Conservation (phyloP, 345 rosid species). For the Salix dunnii region DNA sequence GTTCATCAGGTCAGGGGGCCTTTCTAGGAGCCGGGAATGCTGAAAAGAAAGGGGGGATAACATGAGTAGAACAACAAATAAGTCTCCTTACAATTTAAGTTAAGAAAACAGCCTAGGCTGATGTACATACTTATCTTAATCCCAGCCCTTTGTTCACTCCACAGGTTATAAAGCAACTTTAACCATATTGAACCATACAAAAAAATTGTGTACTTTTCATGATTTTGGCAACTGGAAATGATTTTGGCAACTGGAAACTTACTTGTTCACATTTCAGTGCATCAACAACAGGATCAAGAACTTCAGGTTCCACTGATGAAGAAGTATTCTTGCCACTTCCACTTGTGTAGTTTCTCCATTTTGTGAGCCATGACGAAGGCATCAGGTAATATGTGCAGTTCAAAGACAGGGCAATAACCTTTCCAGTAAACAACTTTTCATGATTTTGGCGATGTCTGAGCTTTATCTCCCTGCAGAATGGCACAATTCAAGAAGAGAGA, state of each 20-base stretch:
- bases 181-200: neutral
- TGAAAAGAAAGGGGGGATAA: slow-evolving; percentile 29
- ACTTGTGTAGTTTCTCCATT: slow-evolving; percentile 78
- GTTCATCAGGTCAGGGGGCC: slow-evolving; percentile 71
- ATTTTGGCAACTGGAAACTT: slow-evolving; percentile 45
- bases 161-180: neutral
- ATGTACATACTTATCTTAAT: neutral
- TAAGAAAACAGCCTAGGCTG: neutral
- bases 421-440: slow-evolving; percentile 75
- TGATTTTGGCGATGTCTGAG: slow-evolving; percentile 82
- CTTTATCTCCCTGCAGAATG: slow-evolving; percentile 66
- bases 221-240: slow-evolving; percentile 63
- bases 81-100: neutral
- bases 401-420: slow-evolving; percentile 51
- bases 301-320: slow-evolving; percentile 61
- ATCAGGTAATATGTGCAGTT: slow-evolving; percentile 64
- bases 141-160: neutral
- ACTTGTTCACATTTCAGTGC: slow-evolving; percentile 83
- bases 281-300: slow-evolving; percentile 53
- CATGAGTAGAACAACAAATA: slow-evolving; percentile 7
- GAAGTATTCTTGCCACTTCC: slow-evolving; percentile 64
- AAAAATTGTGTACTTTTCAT: slow-evolving; percentile 46
- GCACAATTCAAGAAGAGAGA: slow-evolving; percentile 29
- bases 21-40: slow-evolving; percentile 76
- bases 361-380: slow-evolving; percentile 76